Conservation (phyloP, 129 eudicot genomes). For the Flaveria ramosissima region DNA sequence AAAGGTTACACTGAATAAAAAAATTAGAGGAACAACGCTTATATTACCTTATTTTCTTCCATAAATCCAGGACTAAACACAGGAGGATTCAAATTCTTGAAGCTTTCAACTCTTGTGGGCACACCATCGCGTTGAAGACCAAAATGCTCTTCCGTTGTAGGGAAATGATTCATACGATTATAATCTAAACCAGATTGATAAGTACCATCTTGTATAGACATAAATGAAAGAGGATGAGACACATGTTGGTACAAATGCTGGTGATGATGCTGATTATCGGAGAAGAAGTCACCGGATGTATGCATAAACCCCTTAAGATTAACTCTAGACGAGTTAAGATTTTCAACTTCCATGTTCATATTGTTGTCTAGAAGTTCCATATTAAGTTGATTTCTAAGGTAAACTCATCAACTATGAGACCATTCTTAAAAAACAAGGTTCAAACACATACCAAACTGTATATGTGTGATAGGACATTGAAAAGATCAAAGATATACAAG, state of each 20-base stretch:
- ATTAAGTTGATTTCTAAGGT: constrained; percentile 28
- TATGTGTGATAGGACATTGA: neutral
- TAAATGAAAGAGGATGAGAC: constrained; percentile 35
- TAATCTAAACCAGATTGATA: constrained; percentile 30
- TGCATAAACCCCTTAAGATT: constrained; percentile 42
- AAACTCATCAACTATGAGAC: constrained; percentile 30
- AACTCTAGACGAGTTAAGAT: constrained; percentile 32
- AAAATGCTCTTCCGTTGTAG: constrained; percentile 24
- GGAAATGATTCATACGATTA: constrained; percentile 41
- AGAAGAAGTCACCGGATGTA: constrained; percentile 39
- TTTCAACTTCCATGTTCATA: constrained; percentile 45
- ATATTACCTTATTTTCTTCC: constrained; percentile 30
- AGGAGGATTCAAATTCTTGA: constrained; percentile 37
- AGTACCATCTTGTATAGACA: constrained; percentile 19
- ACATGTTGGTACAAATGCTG: neutral
- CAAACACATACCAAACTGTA: constrained; percentile 29
- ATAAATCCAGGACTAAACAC: constrained; percentile 31
- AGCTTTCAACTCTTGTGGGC: constrained; percentile 26
- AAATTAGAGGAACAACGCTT: neutral
- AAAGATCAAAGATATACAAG: constrained; percentile 23
- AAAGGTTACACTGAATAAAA: neutral
- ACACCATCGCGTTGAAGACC: constrained; percentile 27
- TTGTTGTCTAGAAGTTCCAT: constrained; percentile 42
- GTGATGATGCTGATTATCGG: constrained; percentile 20
- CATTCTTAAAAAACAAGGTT: constrained; percentile 24